Base-by-base conservation (phyloP, 1,139 yeast species). In the Blastobotrys malaysiensis region DNA sequence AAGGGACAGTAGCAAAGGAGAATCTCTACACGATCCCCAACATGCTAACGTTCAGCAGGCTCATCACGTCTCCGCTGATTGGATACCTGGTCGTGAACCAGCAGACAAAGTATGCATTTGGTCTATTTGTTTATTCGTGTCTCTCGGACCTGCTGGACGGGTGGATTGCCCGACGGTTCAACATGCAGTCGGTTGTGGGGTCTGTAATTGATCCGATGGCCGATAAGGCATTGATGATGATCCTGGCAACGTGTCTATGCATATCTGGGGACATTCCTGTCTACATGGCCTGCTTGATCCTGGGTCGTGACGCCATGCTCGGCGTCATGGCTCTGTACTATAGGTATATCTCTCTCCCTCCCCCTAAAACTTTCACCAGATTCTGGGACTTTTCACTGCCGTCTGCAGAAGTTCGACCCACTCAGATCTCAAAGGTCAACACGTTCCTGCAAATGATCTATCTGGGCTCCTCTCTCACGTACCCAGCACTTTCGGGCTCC, bases 171-270 rank as follows among this genome's bases (percentile, higher is more conserved):
- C 77, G 99, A 53, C 79, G 72, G 57, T 91, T 72, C 74, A 83
- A 89, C 54, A 76, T 86, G 79, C 81, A 83, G 63, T 84, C 96
- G 0, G 84, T 88, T 1, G 80, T 91, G 3, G 99, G 99, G 0
- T 86, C 97, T 0, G 85, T 95, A 19, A 75, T 95, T 46, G 99
- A 95, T 65, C 99, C 99, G 0, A 78, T 90, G 74, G 99, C 99
- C 0, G 99, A 95, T 67, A 95, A 95, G 69, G 75, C 88, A 21
- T 75, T 95, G 48, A 89, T 95, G 97, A 80, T 95, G 46, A 82
- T 88, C 0, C 82, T 96, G 54, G 90, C 98, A 0, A 76, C 84
- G 0, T 82, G 96, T 52, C 73, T 93, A 56, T 83, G 95, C 1
- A 80, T 82, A 43, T 77, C 84, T 0, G 82, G 86, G 2, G 81